Evolutionary conservation across 78 protist species (phyloP).

Genomic region (Pigoraptor vietnamica): DNA sequence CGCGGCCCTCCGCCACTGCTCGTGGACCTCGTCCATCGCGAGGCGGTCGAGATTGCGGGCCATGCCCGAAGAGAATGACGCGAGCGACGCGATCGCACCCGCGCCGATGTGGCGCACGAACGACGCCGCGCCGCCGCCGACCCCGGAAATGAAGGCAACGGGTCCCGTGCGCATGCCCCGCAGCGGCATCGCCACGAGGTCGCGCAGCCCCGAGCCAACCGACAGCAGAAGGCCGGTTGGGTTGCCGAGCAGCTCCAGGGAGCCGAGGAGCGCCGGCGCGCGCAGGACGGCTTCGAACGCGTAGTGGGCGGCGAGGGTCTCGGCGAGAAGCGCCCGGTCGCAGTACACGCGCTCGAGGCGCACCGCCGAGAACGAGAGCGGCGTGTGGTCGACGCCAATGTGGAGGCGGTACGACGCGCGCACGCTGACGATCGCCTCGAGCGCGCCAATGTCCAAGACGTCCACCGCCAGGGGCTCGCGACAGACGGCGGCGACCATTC

Average conservation of each 20-base stretch:
- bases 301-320: neutral
- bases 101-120: neutral
- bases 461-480: neutral
- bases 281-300: neutral
- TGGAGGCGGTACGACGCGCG: neutral
- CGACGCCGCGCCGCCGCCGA: neutral
- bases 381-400: neutral
- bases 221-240: neutral
- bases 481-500: neutral
- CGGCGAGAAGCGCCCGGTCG: neutral
- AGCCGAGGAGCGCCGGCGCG: constrained; percentile 4
- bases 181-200: neutral
- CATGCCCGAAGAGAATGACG: neutral
- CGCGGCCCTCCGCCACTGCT: neutral
- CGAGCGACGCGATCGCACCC: neutral
- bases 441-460: neutral
- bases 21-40: neutral
- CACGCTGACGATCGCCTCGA: neutral
- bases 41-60: neutral
- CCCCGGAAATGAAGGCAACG: neutral
- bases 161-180: neutral
- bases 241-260: constrained; percentile 6
- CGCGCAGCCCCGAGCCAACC: neutral
- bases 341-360: neutral
- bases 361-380: neutral